Conservation (phyloP, 1,284 basidiomycete species). For the Volvariella volvacea region DNA sequence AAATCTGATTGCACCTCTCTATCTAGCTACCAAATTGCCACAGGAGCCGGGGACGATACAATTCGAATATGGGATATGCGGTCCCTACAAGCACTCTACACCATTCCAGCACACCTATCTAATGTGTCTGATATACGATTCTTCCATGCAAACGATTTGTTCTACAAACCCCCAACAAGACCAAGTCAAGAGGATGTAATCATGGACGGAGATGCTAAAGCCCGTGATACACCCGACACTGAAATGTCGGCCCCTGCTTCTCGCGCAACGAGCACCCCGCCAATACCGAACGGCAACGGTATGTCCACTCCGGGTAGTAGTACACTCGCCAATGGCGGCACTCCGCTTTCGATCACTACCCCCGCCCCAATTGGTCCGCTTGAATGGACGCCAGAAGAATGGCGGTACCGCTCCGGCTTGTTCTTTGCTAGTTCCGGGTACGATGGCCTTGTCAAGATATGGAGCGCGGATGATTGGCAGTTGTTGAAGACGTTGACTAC, state of each 20-base stretch:
- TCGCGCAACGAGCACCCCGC: background rate
- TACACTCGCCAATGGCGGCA: no score
- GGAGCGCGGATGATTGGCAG: slow-evolving; percentile 99
- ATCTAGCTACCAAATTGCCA: slow-evolving; percentile 89
- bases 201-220: slow-evolving; percentile 32
- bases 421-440: slow-evolving; percentile 94
- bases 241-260: slow-evolving; percentile 27
- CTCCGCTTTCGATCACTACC: no score
- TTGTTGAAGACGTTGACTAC: slow-evolving; percentile 83
- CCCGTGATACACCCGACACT: slow-evolving; percentile 25
- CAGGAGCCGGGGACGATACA: slow-evolving; percentile 95
- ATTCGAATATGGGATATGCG: slow-evolving; percentile 99
- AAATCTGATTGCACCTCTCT: slow-evolving; percentile 12
- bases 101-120: slow-evolving; percentile 92
- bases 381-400: slow-evolving; percentile 38
- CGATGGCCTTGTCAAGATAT: slow-evolving; percentile 92
- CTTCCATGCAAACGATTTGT: slow-evolving; percentile 61
- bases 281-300: background rate
- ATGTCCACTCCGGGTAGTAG: no score
- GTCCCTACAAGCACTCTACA: slow-evolving; percentile 86
- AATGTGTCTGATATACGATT: slow-evolving; percentile 95
- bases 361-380: background rate
- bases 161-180: slow-evolving; percentile 25
- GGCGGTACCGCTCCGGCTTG: slow-evolving; percentile 77
- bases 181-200: slow-evolving; percentile 11